Conservation (phyloP, 345 rosid species). For the Sonneratia caseolaris region DNA sequence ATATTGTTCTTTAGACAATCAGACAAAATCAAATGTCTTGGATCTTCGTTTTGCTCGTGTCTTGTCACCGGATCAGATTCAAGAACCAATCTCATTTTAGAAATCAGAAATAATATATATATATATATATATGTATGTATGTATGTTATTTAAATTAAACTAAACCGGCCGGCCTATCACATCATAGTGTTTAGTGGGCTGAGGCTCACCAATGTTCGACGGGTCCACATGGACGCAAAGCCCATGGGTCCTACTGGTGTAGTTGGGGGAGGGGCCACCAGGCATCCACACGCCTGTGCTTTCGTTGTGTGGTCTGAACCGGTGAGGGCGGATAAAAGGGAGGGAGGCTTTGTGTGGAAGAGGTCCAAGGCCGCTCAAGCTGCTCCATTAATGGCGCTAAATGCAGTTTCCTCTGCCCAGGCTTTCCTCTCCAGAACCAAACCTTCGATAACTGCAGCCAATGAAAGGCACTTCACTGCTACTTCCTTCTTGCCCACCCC, state of each 20-base stretch:
- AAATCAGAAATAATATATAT: no score
- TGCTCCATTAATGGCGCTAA: background rate
- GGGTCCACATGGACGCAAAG: no score
- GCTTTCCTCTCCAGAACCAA: constrained; percentile 3
- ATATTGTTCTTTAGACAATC: constrained; percentile 9
- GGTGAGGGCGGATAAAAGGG: background rate
- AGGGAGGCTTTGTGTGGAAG: background rate
- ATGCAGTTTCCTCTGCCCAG: background rate
- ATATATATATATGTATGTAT: no score
- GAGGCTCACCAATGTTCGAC: no score
- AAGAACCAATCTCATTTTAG: constrained; percentile 10
- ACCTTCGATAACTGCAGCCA: background rate
- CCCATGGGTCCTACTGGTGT: no score
- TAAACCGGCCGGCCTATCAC: no score
- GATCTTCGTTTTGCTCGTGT: constrained; percentile 7
- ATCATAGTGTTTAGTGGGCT: no score
- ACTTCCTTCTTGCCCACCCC: background rate
- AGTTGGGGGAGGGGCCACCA: no score
- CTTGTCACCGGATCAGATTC: constrained; percentile 10
- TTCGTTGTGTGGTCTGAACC: background rate
- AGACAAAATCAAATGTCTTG: constrained; percentile 12
- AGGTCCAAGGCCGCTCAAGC: background rate
- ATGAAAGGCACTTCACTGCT: background rate
- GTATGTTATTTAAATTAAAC: no score
- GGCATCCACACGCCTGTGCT: no score